These are phyloP conservation scores for Aspergillus hortae DNA, from an alignment of 2,329 filamentous ascomycete species.

Conservation along the genomic window DNA sequence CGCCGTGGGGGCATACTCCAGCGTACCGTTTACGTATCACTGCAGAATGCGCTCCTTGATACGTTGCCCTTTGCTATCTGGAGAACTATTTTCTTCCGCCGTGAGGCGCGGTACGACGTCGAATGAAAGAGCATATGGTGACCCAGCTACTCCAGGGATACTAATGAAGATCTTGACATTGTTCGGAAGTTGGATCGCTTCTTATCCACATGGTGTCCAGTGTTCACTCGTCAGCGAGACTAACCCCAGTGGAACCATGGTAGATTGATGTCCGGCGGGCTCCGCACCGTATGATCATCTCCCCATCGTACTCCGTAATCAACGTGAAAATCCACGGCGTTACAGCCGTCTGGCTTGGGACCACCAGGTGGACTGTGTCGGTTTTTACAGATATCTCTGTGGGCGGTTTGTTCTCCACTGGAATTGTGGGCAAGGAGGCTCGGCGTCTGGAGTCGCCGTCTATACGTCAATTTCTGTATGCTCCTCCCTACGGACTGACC, in stretches of 20 bases:
- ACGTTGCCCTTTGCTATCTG: too few relatives aligned
- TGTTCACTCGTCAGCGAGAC: neutral
- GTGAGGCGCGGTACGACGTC: too few relatives aligned
- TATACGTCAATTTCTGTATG: too few relatives aligned
- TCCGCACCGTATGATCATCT: constrained; percentile 11
- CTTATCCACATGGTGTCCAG: neutral
- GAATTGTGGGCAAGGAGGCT: too few relatives aligned
- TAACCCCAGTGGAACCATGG: constrained; percentile 7
- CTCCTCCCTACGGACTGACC: too few relatives aligned
- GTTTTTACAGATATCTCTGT: neutral
- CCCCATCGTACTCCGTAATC: neutral
- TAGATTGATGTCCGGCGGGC: constrained; percentile 2
- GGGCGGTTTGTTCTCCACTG: too few relatives aligned
- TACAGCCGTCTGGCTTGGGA: neutral
- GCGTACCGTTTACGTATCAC: neutral
- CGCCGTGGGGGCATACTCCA: neutral
- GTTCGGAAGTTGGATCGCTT: neutral
- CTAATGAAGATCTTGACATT: neutral
- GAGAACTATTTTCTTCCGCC: too few relatives aligned
- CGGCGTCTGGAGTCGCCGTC: too few relatives aligned
- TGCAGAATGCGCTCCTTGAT: neutral
- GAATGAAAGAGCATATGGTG: too few relatives aligned
- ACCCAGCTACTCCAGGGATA: neutral
- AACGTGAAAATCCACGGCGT: neutral
- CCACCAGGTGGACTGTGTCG: too few relatives aligned